phyloP scores from a whole-genome alignment of 768 basidiomycete genomes.

The Suillus sp. region DNA sequence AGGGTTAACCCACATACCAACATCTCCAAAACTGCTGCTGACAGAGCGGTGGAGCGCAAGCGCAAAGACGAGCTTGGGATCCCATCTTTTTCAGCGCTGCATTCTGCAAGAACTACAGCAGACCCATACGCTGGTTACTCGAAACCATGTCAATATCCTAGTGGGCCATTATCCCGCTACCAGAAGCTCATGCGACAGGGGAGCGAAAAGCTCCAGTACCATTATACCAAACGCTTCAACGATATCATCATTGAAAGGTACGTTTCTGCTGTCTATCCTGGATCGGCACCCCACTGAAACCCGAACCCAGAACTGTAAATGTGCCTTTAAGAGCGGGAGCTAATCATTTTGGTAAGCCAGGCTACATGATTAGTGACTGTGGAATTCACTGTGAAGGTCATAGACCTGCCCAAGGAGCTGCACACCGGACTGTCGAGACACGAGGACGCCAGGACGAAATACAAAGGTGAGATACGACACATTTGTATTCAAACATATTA shows the following conservation, averaged over 20 bases:
- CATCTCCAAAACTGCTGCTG: conserved; percentile 35
- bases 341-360: conserved; percentile 49
- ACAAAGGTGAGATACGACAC: conserved; percentile 28
- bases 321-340: conserved; percentile 56
- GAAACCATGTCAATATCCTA: conserved; percentile 43
- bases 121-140: conserved; percentile 48
- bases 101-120: conserved; percentile 12
- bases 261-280: conserved; percentile 20
- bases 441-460: conserved; percentile 28
- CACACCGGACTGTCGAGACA: conserved; percentile 38
- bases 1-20: conserved; percentile 62
- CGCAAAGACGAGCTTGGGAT: conserved; percentile 46
- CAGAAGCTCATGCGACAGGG: conserved; percentile 42
- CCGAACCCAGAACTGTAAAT: conserved; percentile 23
- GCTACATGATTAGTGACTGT: background rate
- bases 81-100: conserved; percentile 44
- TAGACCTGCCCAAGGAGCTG: conserved; percentile 48
- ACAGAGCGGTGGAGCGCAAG: conserved; percentile 35
- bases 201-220: conserved; percentile 46
- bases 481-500: background rate
- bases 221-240: conserved; percentile 54
- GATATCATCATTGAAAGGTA: conserved; percentile 53
- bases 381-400: conserved; percentile 3
- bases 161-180: conserved; percentile 45
- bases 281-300: background rate